Evolutionary conservation across 148 eudicot species (phyloP).

Genomic region (Chenopodium formosanum): DNA sequence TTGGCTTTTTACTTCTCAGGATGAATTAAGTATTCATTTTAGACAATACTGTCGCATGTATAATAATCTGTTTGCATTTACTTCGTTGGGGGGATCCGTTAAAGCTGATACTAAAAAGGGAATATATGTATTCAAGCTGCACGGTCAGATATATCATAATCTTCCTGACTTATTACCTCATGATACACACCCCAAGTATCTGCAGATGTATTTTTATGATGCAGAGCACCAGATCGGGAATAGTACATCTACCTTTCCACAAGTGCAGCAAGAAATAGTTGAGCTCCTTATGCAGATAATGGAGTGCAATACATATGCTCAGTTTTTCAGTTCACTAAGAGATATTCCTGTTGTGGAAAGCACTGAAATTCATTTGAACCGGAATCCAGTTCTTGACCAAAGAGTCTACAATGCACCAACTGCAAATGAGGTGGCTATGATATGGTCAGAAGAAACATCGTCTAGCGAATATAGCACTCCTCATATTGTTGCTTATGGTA

Average conservation of each 20-base stretch:
- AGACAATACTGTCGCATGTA: not conserved
- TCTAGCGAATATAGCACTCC: not conserved
- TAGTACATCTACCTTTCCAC: too few relatives aligned
- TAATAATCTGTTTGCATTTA: not conserved
- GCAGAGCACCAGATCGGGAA: not conserved
- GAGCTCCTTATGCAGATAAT: not conserved
- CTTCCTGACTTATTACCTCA: not conserved
- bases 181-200: not conserved
- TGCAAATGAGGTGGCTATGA: not conserved
- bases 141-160: not conserved
- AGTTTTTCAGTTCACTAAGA: not conserved
- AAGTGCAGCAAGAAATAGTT: not conserved
- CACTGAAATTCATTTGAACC: not conserved
- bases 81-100: not conserved
- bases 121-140: not conserved
- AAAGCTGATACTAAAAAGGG: not conserved
- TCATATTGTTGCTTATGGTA: not conserved
- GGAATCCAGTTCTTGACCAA: not conserved
- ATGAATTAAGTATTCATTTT: not conserved
- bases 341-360: not conserved
- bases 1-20: not conserved
- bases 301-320: not conserved
- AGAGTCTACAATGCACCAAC: conserved; percentile 1
- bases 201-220: not conserved
- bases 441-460: not conserved